Base-by-base conservation (phyloP, 176 grass and related monocot genomes). In the Musa itinerans region DNA sequence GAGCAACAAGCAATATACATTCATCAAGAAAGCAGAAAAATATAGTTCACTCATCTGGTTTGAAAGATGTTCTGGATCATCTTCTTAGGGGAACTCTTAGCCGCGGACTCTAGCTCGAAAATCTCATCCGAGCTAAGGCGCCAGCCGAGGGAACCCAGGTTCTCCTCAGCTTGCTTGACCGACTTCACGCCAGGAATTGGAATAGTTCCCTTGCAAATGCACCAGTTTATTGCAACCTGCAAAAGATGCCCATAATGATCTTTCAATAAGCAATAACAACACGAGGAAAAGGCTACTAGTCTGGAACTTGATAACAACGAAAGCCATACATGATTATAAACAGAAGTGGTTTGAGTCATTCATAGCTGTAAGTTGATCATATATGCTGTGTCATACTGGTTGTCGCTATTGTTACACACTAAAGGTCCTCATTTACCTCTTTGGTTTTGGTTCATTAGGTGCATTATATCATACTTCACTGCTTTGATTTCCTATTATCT, bases 181-280 rank as follows among this genome's bases (percentile, higher is more conserved):
- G 84, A 81, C 65, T 99, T 99, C 7, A 99, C 81, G 10, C 95
- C 88, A 1, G 90, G 95, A 17, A 99, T 99, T 20, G 90, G 95
- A 54, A 94, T 74, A 7, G 95, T 68, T 21, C 95, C 90, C 63
- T 94, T 99, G 86, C 88, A 89, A 54, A 99, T 88, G 73, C 95
- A 99, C 95, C 95, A 94, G 74, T 99, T 91, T 93, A 99, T 94
- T 10, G 88, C 86, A 63, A 99, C 88, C 95, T 99, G 78, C 64
- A 25, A 76, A 71, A 71, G 11, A 75, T 25, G 34, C 34, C 34
- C 34, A 43, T 43, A 43, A 43, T 43, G 34, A 55, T 13, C 24
- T 58, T 3, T 0, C 69, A 25, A 16, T n/a, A 69, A 9, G 13
- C 43, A 1, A 69, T 22, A 22, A 63, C 61, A 22, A 9, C n/a